phyloP scores from a whole-genome alignment of 345 rosid species.

The Populus nigra region DNA sequence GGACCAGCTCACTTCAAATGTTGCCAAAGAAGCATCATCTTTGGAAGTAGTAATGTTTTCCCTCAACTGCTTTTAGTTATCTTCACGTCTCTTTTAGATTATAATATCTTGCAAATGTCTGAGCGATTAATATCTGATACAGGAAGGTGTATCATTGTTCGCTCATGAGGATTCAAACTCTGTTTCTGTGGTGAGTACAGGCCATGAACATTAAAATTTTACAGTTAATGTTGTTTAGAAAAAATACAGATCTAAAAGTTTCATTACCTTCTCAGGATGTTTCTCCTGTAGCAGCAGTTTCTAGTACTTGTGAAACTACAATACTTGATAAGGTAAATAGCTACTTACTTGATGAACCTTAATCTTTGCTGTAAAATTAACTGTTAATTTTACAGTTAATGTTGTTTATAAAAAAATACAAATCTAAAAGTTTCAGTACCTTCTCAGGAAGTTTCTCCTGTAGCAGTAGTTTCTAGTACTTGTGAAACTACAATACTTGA shows the following conservation, averaged over 20 bases:
- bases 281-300: background rate
- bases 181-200: too few species aligned
- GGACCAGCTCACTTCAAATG: slow-evolving; percentile 24
- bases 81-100: background rate
- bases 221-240: too few species aligned
- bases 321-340: slow-evolving; percentile 10
- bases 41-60: background rate
- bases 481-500: slow-evolving; percentile 4
- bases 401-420: too few species aligned
- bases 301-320: slow-evolving; percentile 6
- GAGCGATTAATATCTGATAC: background rate
- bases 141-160: background rate
- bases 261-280: slow-evolving; percentile 15
- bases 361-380: background rate
- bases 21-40: slow-evolving; percentile 1
- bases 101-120: background rate
- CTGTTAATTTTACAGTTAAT: too few species aligned
- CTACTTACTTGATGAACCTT: background rate
- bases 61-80: slow-evolving; percentile 13
- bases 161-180: background rate
- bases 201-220: too few species aligned
- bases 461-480: background rate
- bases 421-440: background rate
- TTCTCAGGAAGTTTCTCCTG: slow-evolving; percentile 16
- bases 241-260: background rate